Conservation (phyloP, 2,329 filamentous ascomycete species). For the Pseudomassariella vexata region DNA sequence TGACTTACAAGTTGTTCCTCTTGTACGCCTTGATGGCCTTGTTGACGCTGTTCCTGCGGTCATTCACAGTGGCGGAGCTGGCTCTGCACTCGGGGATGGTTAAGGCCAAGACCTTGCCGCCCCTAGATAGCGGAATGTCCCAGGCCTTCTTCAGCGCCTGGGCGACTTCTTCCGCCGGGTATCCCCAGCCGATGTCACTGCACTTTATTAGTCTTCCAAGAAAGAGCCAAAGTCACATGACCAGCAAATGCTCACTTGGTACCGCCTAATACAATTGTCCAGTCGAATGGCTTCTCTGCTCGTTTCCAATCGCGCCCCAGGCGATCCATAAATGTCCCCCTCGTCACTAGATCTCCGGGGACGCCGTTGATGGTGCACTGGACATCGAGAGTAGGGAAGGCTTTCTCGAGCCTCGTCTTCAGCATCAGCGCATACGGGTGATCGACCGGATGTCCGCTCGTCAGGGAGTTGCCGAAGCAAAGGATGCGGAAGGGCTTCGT, state of each 20-base stretch:
- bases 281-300: slow-evolving; percentile 45
- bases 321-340: slow-evolving; percentile 23
- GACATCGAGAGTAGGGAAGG: slow-evolving; percentile 37
- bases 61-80: slow-evolving; percentile 20
- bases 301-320: slow-evolving; percentile 21
- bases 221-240: slow-evolving; percentile 1
- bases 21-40: slow-evolving; percentile 42
- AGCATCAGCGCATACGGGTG: slow-evolving; percentile 51
- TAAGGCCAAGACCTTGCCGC: slow-evolving; percentile 54
- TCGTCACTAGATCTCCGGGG: slow-evolving; percentile 43
- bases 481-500: slow-evolving; percentile 46
- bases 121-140: slow-evolving; percentile 40
- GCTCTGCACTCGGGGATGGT: slow-evolving; percentile 51
- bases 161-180: slow-evolving; percentile 37
- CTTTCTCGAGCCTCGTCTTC: slow-evolving; percentile 36
- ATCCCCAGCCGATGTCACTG: slow-evolving; percentile 44
- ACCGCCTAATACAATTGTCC: slow-evolving; percentile 58
- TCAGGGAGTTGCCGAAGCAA: slow-evolving; percentile 62
- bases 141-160: slow-evolving; percentile 43
- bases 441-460: slow-evolving; percentile 43
- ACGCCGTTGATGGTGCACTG: slow-evolving; percentile 39
- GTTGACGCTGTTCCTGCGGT: slow-evolving; percentile 43
- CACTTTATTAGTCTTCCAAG: no score
- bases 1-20: slow-evolving; percentile 47
- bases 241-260: slow-evolving; percentile 60